Percentiles rank a stretch among this genome's conserved stretches.
These are phyloP conservation scores for Talaromyces amestolkiae DNA, from an alignment of 2,329 filamentous ascomycete species.

Conservation along the genomic window DNA sequence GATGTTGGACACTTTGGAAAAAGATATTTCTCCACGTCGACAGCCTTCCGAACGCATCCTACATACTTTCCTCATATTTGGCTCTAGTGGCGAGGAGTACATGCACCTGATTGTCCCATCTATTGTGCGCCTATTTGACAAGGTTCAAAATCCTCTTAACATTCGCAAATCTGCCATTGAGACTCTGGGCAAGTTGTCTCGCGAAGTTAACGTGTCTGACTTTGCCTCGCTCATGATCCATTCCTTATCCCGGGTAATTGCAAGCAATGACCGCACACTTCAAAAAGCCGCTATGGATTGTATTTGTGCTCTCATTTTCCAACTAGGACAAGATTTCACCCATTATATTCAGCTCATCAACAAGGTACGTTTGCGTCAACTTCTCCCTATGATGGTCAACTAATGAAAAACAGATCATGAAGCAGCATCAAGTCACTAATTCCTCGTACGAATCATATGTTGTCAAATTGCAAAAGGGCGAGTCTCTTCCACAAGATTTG, in stretches of 20 bases:
- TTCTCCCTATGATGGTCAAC: neutral
- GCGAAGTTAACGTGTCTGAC: slow-evolving; percentile 95
- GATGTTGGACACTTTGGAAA: slow-evolving; percentile 91
- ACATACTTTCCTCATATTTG: slow-evolving; percentile 93
- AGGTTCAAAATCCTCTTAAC: slow-evolving; percentile 72
- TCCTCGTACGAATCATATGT: slow-evolving; percentile 90
- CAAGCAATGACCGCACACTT: slow-evolving; percentile 67
- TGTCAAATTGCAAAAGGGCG: slow-evolving; percentile 88
- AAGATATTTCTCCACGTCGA: slow-evolving; percentile 73
- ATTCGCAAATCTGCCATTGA: slow-evolving; percentile 89
- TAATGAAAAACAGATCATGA: slow-evolving; percentile 50
- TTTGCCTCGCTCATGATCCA: slow-evolving; percentile 96
- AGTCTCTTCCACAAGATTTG: slow-evolving; percentile 90
- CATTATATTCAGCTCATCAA: slow-evolving; percentile 93
- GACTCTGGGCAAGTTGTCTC: slow-evolving; percentile 87
- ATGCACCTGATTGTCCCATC: slow-evolving; percentile 98
- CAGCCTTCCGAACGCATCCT: slow-evolving; percentile 84
- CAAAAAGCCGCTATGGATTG: slow-evolving; percentile 86
- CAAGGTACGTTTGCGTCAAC: slow-evolving; percentile 56
- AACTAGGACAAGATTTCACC: slow-evolving; percentile 90
- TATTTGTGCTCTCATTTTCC: slow-evolving; percentile 90
- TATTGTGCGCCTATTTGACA: slow-evolving; percentile 92
- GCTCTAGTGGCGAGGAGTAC: slow-evolving; percentile 92
- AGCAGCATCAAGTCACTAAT: slow-evolving; percentile 77
- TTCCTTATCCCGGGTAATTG: slow-evolving; percentile 78